These are phyloP conservation scores for Falciphora oryzae DNA, from an alignment of 2,329 filamentous ascomycete species.

Conservation along the genomic window DNA sequence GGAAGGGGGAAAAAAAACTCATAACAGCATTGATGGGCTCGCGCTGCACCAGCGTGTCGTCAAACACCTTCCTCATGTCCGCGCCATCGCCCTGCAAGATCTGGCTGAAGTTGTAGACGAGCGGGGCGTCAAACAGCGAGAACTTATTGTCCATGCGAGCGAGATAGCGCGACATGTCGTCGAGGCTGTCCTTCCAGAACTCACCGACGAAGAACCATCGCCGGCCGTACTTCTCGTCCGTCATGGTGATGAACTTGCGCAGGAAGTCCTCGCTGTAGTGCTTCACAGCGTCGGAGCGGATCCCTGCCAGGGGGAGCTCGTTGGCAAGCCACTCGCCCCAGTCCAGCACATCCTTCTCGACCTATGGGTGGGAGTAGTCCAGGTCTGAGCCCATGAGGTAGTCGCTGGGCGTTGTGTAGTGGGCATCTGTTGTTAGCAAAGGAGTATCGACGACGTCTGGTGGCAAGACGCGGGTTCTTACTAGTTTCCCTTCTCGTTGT, in stretches of 20 bases:
- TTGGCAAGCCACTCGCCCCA: constrained; percentile 65
- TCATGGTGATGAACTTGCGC: constrained; percentile 53
- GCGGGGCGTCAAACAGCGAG: constrained; percentile 60
- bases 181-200: constrained; percentile 33
- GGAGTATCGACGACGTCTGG: constrained; percentile 45
- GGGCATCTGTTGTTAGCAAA: not conserved
- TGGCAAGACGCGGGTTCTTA: constrained; percentile 19
- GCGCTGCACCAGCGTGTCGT: constrained; percentile 48
- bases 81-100: constrained; percentile 49
- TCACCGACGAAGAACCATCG: constrained; percentile 34
- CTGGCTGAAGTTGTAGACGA: constrained; percentile 61
- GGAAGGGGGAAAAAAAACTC: constrained; percentile 9
- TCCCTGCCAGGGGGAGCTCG: constrained; percentile 55
- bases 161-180: constrained; percentile 28
- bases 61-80: constrained; percentile 60
- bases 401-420: constrained; percentile 35
- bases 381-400: constrained; percentile 70
- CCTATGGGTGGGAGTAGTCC: constrained; percentile 59
- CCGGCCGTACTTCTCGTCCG: constrained; percentile 40
- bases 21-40: constrained; percentile 31
- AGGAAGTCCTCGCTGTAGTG: constrained; percentile 66
- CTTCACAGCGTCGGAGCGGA: constrained; percentile 67
- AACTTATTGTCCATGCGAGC: constrained; percentile 49
- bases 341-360: constrained; percentile 55
- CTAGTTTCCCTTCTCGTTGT: constrained; percentile 59